Percentiles rank a stretch among this genome's conserved stretches.
phyloP scores from a whole-genome alignment of 441 rosid species.

The Theobroma grandiflorum region DNA sequence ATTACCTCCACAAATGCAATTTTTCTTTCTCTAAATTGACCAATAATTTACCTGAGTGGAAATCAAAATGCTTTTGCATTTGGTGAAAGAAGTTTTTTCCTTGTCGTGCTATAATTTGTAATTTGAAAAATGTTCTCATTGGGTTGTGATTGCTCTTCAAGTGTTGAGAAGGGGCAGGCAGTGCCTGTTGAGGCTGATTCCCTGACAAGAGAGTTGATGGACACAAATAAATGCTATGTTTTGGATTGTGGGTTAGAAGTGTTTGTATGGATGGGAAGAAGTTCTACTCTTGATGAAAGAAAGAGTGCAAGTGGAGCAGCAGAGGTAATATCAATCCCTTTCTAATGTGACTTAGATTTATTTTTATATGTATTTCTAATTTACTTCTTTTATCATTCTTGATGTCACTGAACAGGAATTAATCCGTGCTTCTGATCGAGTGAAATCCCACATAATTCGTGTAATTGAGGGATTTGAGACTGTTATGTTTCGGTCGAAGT shows the following conservation, averaged over 20 bases:
- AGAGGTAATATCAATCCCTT: conserved; percentile 59
- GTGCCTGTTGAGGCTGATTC: conserved; percentile 70
- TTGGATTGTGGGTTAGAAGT: conserved; percentile 87
- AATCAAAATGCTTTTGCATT: conserved; percentile 9
- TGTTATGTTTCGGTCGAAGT: conserved; percentile 82
- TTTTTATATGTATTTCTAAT: conserved; percentile 28
- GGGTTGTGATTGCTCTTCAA: conserved; percentile 46
- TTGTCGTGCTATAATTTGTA: neutral
- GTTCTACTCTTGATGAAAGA: conserved; percentile 81
- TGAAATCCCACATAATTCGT: conserved; percentile 72
- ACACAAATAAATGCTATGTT: conserved; percentile 81
- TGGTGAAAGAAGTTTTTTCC: neutral
- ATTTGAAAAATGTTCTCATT: conserved; percentile 32
- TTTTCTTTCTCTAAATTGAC: neutral
- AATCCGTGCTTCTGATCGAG: conserved; percentile 55
- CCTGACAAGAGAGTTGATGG: conserved; percentile 75
- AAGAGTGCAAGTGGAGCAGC: conserved; percentile 84
- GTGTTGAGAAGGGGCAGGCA: conserved; percentile 86
- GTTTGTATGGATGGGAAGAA: conserved; percentile 92
- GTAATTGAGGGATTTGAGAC: conserved; percentile 97
- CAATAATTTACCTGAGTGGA: neutral
- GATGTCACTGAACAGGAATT: conserved; percentile 61
- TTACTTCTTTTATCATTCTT: conserved; percentile 28
- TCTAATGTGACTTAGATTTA: conserved; percentile 23
- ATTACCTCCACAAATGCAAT: neutral